Base-by-base conservation (phyloP, 1,284 basidiomycete species). In the Taiwanofungus camphoratus region DNA sequence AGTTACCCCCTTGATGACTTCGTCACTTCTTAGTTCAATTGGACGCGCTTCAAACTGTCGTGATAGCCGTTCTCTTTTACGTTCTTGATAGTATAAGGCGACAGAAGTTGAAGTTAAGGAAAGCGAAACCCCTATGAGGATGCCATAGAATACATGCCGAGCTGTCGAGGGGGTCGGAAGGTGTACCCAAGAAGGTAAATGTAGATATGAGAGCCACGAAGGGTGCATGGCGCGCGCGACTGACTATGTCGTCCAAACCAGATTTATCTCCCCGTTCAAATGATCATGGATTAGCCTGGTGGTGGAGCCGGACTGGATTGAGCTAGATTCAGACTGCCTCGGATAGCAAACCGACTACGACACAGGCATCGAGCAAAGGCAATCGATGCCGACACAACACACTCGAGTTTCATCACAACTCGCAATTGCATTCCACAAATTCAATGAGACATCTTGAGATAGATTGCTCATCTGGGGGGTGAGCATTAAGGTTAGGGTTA, bases 21-120 rank as follows among this genome's bases (percentile, higher is more conserved):
- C 85, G 58, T 91, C 83, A 40, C 77, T 82, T 42, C 86, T 69
- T 16, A 91, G 57, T 53, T 90, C 82, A 41, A 92, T 87, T 0
- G 87, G 86, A 24, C 80, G 69, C 13, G 70, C 67, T 22, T 75
- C 67, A 34, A 76, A 73, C 6, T 64, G 55, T 2, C 56, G 46
- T 35, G 54, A 55, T 2, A 51, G 50, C 13, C 36, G 69, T 48
- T 63, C 70, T 50, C 67, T 68, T 58, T 61, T 74, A 8, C 70
- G 68, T 41, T 65, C 52, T 54, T 74, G 72, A 40, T 71, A 69
- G 44, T 74, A 73, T 4, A 70, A 58, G 1, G 72, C 70, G 12
- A 84, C 46, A 1, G 82, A 77, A 1, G 77, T 77, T 1, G 77
- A 76, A 0, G 84, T 79, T 3, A 84, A 44, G 2, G 86, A 85